Percentiles rank a stretch among this genome's conserved stretches.
These are phyloP conservation scores for Nymphaea colorata DNA, from an alignment of 164 flowering plant species.

Conservation along the genomic window DNA sequence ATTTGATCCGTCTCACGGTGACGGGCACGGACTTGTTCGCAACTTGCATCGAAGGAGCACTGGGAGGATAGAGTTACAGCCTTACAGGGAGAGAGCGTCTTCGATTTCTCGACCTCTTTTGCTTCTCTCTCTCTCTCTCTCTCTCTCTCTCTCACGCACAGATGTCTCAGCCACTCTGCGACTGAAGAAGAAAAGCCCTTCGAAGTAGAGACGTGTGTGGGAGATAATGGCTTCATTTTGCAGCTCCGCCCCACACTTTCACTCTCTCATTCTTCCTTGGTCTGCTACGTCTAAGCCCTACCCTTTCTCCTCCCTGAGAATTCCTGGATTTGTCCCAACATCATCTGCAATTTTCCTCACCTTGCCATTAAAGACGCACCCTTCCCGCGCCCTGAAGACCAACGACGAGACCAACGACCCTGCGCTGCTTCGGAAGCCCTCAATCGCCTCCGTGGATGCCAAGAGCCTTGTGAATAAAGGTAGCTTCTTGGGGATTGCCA, in stretches of 20 bases:
- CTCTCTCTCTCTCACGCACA: too few relatives aligned
- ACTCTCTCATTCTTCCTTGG: neutral
- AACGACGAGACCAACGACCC: conserved; percentile 19
- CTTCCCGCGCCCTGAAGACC: conserved; percentile 21
- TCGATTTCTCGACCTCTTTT: too few relatives aligned
- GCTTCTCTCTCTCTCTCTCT: too few relatives aligned
- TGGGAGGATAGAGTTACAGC: too few relatives aligned
- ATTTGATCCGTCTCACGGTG: too few relatives aligned
- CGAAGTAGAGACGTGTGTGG: too few relatives aligned
- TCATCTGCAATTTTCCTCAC: conserved; percentile 11
- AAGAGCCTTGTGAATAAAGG: conserved; percentile 4
- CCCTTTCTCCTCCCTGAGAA: conserved; percentile 1
- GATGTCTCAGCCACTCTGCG: too few relatives aligned
- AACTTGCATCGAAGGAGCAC: too few relatives aligned
- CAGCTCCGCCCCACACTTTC: neutral
- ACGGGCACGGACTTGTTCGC: too few relatives aligned
- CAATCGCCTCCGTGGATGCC: conserved; percentile 11
- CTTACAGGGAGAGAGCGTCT: too few relatives aligned
- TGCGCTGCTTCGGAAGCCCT: conserved; percentile 45
- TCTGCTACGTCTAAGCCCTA: conserved; percentile 5
- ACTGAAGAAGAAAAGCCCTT: too few relatives aligned
- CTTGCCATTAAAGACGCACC: conserved; percentile 1
- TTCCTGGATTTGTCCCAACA: neutral
- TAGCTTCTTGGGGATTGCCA: conserved; percentile 7
- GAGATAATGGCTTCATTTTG: neutral